A percentile compares a stretch with the other conserved stretches of the same genome.
Conservation (phyloP, 2,329 filamentous ascomycete genomes). For the Lithohypha guttulata region DNA sequence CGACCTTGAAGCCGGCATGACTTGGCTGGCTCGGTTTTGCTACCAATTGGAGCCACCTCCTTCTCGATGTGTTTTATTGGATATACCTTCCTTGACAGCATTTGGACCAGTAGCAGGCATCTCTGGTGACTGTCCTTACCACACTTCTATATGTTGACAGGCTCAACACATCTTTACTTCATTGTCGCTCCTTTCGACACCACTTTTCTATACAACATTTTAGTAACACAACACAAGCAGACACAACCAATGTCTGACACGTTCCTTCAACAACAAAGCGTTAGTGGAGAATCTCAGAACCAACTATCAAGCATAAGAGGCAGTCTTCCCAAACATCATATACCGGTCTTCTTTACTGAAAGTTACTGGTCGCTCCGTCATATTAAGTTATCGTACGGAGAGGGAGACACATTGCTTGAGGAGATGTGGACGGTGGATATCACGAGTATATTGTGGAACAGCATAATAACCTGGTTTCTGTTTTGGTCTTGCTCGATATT, state of each 20-base stretch:
- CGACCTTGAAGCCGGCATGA: slow-evolving; percentile 16
- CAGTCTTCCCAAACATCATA: slow-evolving; percentile 6
- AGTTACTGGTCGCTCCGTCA: slow-evolving; percentile 23
- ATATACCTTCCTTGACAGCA: slow-evolving; percentile 5
- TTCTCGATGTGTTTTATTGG: slow-evolving; percentile 4
- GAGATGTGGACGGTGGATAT: slow-evolving; percentile 1
- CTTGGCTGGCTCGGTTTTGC: slow-evolving; percentile 18
- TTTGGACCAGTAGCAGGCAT: not conserved
- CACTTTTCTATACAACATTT: slow-evolving; percentile 9
- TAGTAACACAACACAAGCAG: slow-evolving; percentile 11
- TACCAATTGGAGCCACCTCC: slow-evolving; percentile 7
- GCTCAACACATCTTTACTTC: slow-evolving; percentile 7
- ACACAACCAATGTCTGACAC: slow-evolving; percentile 6
- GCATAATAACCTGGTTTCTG: slow-evolving; percentile 1
- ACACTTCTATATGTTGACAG: slow-evolving; percentile 6
- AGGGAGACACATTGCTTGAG: not conserved
- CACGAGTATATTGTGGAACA: too few species aligned
- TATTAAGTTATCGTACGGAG: slow-evolving; percentile 23
- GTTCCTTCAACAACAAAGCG: slow-evolving; percentile 3
- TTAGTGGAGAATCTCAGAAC: not conserved
- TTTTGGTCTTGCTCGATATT: not conserved
- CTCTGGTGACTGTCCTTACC: slow-evolving; percentile 8
- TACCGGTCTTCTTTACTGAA: slow-evolving; percentile 23
- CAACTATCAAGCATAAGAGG: slow-evolving; percentile 9
- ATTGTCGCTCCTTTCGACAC: slow-evolving; percentile 7